A percentile compares a stretch with the other conserved stretches of the same genome.
These are phyloP conservation scores for Carpinus viminea DNA, from an alignment of 306 rosid species.

Conservation along the genomic window DNA sequence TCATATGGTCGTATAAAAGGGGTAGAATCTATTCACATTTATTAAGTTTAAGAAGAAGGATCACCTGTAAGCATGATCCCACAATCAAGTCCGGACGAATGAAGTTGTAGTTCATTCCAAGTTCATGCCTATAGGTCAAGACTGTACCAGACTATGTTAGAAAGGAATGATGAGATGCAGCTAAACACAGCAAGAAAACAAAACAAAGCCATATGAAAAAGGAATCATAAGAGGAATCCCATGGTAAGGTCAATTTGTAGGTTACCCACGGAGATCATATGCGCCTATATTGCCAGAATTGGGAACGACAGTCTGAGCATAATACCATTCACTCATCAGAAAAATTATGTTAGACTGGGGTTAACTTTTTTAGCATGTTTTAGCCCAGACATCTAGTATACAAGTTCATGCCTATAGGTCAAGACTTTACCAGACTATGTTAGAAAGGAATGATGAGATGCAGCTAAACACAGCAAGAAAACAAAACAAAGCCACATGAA, in stretches of 20 bases:
- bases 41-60: conserved; percentile 18
- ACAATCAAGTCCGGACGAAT: conserved; percentile 89
- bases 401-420: conserved; percentile 93
- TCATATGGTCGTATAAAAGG: conserved; percentile 31
- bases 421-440: conserved; percentile 54
- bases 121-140: conserved; percentile 92
- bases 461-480: conserved; percentile 13
- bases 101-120: conserved; percentile 88
- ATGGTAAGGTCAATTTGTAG: neutral
- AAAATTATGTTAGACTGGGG: neutral
- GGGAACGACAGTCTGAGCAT: conserved; percentile 12
- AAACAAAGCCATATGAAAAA: neutral
- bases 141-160: conserved; percentile 51
- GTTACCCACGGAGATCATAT: neutral
- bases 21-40: conserved; percentile 3
- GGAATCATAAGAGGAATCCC: neutral
- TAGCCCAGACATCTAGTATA: neutral
- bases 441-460: conserved; percentile 27
- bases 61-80: conserved; percentile 97
- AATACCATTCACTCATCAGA: neutral
- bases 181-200: conserved; percentile 8
- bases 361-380: conserved; percentile 14
- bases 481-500: neutral
- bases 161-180: conserved; percentile 21
- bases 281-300: conserved; percentile 6